A percentile compares a stretch with the other conserved stretches of the same genome.
phyloP scores from a whole-genome alignment of 2,329 filamentous ascomycete species.

The Fusarium zealandicum region DNA sequence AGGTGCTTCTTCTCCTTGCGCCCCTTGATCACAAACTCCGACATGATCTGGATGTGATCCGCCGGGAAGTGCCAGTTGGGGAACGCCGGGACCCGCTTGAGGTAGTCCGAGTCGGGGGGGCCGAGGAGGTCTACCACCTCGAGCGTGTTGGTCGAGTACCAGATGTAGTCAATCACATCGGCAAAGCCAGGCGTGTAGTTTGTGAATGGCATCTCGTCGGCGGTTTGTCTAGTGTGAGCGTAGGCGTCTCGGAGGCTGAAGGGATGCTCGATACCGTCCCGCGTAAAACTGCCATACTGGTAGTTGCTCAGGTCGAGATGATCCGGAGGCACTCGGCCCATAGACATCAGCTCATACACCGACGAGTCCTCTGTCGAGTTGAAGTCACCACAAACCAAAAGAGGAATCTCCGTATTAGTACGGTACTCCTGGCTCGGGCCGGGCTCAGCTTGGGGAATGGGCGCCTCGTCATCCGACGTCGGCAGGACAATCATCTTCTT shows the following conservation, averaged over 20 bases:
- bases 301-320: conserved; percentile 82
- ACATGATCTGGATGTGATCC: conserved; percentile 89
- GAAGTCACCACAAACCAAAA: conserved; percentile 94
- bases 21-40: conserved; percentile 87
- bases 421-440: conserved; percentile 87
- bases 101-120: conserved; percentile 83
- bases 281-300: conserved; percentile 92
- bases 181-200: conserved; percentile 96
- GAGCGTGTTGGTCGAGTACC: conserved; percentile 91
- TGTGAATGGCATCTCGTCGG: conserved; percentile 87
- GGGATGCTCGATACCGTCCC: conserved; percentile 90
- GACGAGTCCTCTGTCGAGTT: conserved; percentile 89
- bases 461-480: conserved; percentile 54
- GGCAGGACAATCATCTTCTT: conserved; percentile 68
- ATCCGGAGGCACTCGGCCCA: conserved; percentile 77
- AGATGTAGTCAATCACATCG: conserved; percentile 95
- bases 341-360: conserved; percentile 87
- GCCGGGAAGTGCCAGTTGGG: conserved; percentile 94
- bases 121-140: conserved; percentile 86
- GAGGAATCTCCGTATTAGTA: conserved; percentile 84
- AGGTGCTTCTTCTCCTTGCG: conserved; percentile 80
- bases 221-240: conserved; percentile 78
- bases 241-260: conserved; percentile 95
- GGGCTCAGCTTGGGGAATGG: conserved; percentile 65
- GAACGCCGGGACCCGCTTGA: conserved; percentile 87